phyloP scores from a whole-genome alignment of 345 rosid genomes.

The Heritiera fomes region DNA sequence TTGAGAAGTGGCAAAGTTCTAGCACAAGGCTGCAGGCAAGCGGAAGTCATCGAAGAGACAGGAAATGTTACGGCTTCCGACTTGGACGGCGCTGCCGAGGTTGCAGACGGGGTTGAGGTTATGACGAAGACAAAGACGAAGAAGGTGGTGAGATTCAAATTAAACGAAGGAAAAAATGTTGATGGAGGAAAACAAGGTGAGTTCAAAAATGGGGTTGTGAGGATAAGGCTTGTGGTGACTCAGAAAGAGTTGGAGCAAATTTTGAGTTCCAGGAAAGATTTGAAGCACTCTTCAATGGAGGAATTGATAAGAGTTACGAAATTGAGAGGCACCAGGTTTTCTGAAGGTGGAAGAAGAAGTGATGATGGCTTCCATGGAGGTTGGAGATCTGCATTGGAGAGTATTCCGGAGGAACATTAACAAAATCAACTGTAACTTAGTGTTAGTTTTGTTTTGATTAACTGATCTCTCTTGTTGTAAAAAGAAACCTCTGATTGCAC shows the following conservation, averaged over 20 bases:
- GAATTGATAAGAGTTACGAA: conserved; percentile 43
- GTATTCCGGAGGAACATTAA: conserved; percentile 58
- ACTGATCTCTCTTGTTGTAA: background rate
- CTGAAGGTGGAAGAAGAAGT: background rate
- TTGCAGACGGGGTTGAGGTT: background rate
- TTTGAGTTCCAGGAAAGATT: conserved; percentile 35
- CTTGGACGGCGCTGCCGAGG: background rate
- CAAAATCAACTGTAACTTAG: background rate
- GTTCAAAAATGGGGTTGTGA: conserved; percentile 34
- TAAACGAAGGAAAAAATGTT: conserved; percentile 21
- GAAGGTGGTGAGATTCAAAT: conserved; percentile 30
- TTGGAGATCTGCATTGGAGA: conserved; percentile 64
- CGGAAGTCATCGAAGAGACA: background rate
- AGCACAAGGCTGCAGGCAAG: background rate
- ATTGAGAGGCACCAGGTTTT: conserved; percentile 38
- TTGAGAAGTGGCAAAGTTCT: conserved; percentile 21
- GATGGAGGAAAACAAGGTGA: conserved; percentile 20
- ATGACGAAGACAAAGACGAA: conserved; percentile 24
- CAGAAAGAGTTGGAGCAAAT: conserved; percentile 60
- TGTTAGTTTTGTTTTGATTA: background rate
- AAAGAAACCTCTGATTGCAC: background rate
- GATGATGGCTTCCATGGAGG: conserved; percentile 11
- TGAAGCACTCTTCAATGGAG: conserved; percentile 40
- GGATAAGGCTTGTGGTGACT: conserved; percentile 62
- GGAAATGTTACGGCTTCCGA: background rate